phyloP scores from a whole-genome alignment of 805 yeast genomes.

The Ogataea zsoltii region DNA sequence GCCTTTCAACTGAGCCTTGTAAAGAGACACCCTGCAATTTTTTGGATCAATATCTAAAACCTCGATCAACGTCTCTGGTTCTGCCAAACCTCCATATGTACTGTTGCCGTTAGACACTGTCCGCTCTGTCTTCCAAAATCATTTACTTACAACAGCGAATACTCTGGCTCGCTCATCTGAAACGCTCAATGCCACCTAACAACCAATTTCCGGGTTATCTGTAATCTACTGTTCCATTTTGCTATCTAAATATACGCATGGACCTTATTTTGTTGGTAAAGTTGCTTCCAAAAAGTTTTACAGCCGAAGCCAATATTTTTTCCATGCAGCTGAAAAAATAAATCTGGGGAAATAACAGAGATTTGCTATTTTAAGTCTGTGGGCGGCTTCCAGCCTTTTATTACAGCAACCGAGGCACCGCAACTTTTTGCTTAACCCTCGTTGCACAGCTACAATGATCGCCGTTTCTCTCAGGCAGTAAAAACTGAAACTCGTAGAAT shows the following conservation, averaged over 20 bases:
- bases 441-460: too few species aligned
- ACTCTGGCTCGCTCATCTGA: background rate
- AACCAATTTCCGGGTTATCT: background rate
- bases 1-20: constrained; percentile 13
- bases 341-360: background rate
- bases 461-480: too few species aligned
- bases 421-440: too few species aligned
- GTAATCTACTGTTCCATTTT: background rate
- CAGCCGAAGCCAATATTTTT: background rate
- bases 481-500: background rate
- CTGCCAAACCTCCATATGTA: constrained; percentile 20
- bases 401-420: too few species aligned
- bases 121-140: background rate
- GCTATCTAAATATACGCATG: background rate
- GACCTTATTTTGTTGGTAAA: background rate
- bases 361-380: background rate
- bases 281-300: background rate
- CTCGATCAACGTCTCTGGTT: constrained; percentile 14
- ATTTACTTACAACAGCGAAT: constrained; percentile 13
- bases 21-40: constrained; percentile 7
- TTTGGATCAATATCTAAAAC: constrained; percentile 13
- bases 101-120: constrained; percentile 3
- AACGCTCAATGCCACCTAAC: background rate
- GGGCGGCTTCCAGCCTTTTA: too few species aligned
- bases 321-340: background rate